These are phyloP conservation scores for Periconia sp. DNA, from an alignment of 2,329 filamentous ascomycete genomes.

Conservation along the genomic window DNA sequence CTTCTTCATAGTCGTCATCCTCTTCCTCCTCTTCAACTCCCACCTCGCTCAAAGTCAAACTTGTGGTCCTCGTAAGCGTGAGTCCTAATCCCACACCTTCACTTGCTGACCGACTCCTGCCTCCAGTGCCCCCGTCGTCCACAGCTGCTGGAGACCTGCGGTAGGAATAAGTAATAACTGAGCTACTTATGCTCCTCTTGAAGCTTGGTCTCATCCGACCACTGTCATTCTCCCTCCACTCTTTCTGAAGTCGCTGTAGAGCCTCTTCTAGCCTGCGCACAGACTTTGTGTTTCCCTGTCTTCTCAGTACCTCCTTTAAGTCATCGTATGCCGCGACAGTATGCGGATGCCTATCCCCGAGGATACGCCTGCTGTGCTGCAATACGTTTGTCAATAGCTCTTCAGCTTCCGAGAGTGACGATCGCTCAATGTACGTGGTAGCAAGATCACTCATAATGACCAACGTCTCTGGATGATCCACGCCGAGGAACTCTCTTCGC, in stretches of 20 bases:
- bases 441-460: slow-evolving; percentile 14
- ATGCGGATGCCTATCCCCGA: slow-evolving; percentile 11
- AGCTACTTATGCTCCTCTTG: slow-evolving; percentile 6
- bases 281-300: slow-evolving; percentile 5
- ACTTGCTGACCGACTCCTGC: not conserved
- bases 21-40: slow-evolving; percentile 1
- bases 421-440: slow-evolving; percentile 8
- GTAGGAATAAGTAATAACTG: slow-evolving; percentile 12
- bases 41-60: not conserved
- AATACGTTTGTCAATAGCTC: slow-evolving; percentile 6
- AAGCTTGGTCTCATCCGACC: slow-evolving; percentile 1
- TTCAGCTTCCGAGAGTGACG: slow-evolving; percentile 8
- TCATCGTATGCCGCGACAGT: slow-evolving; percentile 11
- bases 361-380: slow-evolving; percentile 7
- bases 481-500: slow-evolving; percentile 6
- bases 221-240: not conserved
- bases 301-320: slow-evolving; percentile 5
- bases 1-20: not conserved
- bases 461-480: slow-evolving; percentile 12
- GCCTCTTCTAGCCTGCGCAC: slow-evolving; percentile 7
- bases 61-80: slow-evolving; percentile 1
- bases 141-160: not conserved
- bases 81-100: slow-evolving; percentile 7
- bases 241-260: slow-evolving; percentile 6
- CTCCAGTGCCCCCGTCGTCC: not conserved